Percentiles rank a stretch among this genome's conserved stretches.
These are phyloP conservation scores for Phytophthora sp. DNA, from an alignment of 352 stramenopile genomes.

Conservation along the genomic window DNA sequence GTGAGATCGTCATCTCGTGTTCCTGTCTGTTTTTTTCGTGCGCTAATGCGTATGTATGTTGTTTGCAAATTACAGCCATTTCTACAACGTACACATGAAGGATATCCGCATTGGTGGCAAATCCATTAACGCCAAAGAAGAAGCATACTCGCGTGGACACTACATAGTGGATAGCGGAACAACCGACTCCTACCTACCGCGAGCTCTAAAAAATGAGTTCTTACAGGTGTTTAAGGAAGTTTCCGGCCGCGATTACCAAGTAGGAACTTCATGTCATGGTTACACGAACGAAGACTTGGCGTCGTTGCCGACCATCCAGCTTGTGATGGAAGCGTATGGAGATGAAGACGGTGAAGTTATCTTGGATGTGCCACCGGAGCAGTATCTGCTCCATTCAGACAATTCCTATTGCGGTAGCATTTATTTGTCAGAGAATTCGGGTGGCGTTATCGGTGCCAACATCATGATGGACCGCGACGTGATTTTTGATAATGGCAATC, in stretches of 20 bases:
- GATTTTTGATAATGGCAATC: constrained; percentile 76
- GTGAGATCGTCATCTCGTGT: background rate
- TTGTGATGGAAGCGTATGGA: constrained; percentile 68
- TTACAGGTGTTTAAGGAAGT: constrained; percentile 57
- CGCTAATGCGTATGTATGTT: background rate
- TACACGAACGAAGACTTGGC: constrained; percentile 61
- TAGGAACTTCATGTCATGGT: constrained; percentile 45
- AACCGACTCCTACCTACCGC: constrained; percentile 83
- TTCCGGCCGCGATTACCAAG: constrained; percentile 55
- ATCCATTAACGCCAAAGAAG: constrained; percentile 56
- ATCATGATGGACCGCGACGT: constrained; percentile 86
- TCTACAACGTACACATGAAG: constrained; percentile 72
- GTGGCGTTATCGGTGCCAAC: constrained; percentile 84
- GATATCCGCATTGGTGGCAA: constrained; percentile 70
- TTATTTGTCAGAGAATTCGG: constrained; percentile 70
- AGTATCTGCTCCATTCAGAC: constrained; percentile 67
- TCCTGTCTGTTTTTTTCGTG: background rate
- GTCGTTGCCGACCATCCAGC: constrained; percentile 68
- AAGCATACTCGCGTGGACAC: constrained; percentile 52
- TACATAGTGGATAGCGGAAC: constrained; percentile 89
- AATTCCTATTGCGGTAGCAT: constrained; percentile 67
- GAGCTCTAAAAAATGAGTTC: constrained; percentile 58
- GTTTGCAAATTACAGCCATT: constrained; percentile 39
- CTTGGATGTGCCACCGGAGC: constrained; percentile 59
- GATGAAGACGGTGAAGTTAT: constrained; percentile 66